phyloP scores from a whole-genome alignment of 495 filamentous ascomycete genomes.

The Poronia punctata region DNA sequence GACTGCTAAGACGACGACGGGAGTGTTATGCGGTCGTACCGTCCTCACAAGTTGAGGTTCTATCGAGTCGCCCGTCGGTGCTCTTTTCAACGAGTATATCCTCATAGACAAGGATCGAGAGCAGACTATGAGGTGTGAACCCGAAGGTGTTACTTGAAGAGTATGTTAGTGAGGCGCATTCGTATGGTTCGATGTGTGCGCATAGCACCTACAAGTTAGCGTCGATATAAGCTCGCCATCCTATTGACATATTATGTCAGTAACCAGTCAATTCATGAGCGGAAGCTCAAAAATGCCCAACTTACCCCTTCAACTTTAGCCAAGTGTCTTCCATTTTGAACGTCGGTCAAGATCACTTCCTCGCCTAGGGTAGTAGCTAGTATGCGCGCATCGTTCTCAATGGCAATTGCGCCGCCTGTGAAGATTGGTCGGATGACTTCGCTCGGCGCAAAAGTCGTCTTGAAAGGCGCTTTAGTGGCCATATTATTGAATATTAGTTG shows the following conservation, averaged over 20 bases:
- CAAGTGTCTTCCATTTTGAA: constrained; percentile 74
- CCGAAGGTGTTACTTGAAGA: constrained; percentile 70
- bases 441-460: constrained; percentile 81
- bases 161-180: constrained; percentile 6
- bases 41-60: constrained; percentile 65
- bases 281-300: too few species aligned
- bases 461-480: constrained; percentile 43
- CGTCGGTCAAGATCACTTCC: constrained; percentile 79
- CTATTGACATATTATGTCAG: constrained; percentile 35
- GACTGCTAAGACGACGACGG: constrained; percentile 74
- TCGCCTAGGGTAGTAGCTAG: constrained; percentile 83
- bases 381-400: constrained; percentile 74
- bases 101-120: constrained; percentile 92
- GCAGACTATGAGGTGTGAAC: constrained; percentile 80
- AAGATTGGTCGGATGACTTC: constrained; percentile 87
- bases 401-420: constrained; percentile 79
- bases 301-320: constrained; percentile 83
- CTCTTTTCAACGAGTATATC: constrained; percentile 66
- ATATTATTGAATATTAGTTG: constrained; percentile 26
- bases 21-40: constrained; percentile 82
- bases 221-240: constrained; percentile 91
- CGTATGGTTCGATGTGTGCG: neutral
- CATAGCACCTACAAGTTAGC: constrained; percentile 57
- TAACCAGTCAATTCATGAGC: too few species aligned
- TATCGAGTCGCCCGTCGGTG: constrained; percentile 47